Percentiles rank a stretch among this genome's conserved stretches.
Evolutionary conservation across 345 rosid species (phyloP).

Genomic region (Arabis alpina): DNA sequence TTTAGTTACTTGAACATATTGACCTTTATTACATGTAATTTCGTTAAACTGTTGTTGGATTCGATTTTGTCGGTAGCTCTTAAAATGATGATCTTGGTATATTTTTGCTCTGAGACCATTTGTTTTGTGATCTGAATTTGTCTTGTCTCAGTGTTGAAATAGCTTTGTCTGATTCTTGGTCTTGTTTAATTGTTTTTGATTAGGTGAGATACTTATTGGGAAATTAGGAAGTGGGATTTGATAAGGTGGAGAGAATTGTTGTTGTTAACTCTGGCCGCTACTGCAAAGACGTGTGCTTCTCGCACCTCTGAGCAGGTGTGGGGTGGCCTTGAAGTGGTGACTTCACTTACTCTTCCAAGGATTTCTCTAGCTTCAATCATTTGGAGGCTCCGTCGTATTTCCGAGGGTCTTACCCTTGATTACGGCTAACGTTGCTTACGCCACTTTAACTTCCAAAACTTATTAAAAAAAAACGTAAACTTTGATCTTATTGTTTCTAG

Average conservation of each 20-base stretch:
- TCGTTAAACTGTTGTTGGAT: conserved; percentile 11
- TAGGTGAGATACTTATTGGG: conserved; percentile 29
- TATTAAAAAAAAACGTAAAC: conserved; percentile 20
- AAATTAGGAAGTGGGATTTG: conserved; percentile 43
- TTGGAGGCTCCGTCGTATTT: conserved; percentile 93
- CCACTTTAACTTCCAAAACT: conserved; percentile 39
- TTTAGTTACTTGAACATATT: conserved; percentile 9
- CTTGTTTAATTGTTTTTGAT: conserved; percentile 1
- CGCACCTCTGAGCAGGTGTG: conserved; percentile 97
- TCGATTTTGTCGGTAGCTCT: conserved; percentile 21
- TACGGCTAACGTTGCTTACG: conserved; percentile 73
- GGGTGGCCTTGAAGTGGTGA: conserved; percentile 63
- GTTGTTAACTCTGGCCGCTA: conserved; percentile 98
- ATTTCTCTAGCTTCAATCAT: conserved; percentile 79
- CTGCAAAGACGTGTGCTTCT: conserved; percentile 65
- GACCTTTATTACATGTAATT: not conserved
- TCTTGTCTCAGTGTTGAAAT: not conserved
- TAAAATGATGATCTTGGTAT: not conserved
- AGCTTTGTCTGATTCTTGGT: not conserved
- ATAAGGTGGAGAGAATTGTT: conserved; percentile 51
- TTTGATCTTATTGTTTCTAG: conserved; percentile 38
- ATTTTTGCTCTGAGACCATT: too few species aligned
- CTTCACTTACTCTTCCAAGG: conserved; percentile 63
- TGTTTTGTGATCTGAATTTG: conserved; percentile 14
- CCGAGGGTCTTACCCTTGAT: conserved; percentile 86